phyloP scores from a whole-genome alignment of 148 eudicot species.

The Cornus florida region DNA sequence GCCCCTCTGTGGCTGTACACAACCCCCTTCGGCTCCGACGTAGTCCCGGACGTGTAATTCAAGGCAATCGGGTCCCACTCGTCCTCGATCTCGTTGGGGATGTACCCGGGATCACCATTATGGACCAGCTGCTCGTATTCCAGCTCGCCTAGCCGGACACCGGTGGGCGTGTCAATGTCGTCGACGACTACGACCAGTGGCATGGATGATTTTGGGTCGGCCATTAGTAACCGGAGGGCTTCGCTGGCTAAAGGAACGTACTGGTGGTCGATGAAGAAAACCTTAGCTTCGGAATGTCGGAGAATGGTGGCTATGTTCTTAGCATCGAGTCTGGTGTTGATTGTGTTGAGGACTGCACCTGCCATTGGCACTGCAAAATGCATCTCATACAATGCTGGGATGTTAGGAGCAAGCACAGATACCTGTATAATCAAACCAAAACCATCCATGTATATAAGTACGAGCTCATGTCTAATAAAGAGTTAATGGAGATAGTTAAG shows the following conservation, averaged over 20 bases:
- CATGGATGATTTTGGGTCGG: constrained; percentile 11
- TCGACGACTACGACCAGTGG: constrained; percentile 57
- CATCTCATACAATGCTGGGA: constrained; percentile 88
- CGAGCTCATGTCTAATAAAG: too few species aligned
- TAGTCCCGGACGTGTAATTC: constrained; percentile 91
- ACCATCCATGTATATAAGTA: neutral
- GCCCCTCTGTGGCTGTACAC: constrained; percentile 93
- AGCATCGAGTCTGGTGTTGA: constrained; percentile 74
- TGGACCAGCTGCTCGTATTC: constrained; percentile 66
- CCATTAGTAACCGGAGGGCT: constrained; percentile 53
- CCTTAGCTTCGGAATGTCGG: constrained; percentile 68
- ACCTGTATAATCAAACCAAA: constrained; percentile 37
- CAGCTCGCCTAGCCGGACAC: constrained; percentile 45
- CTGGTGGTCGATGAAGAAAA: constrained; percentile 69
- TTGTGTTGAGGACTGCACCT: constrained; percentile 76
- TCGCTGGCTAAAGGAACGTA: constrained; percentile 48
- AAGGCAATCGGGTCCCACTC: constrained; percentile 88
- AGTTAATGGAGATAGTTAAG: too few species aligned
- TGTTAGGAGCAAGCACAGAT: constrained; percentile 84
- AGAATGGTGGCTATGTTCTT: constrained; percentile 67
- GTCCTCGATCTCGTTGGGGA: constrained; percentile 30
- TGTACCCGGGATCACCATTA: constrained; percentile 37
- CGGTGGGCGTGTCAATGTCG: constrained; percentile 52
- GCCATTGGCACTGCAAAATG: constrained; percentile 98
- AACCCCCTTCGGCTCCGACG: constrained; percentile 80